phyloP scores from a whole-genome alignment of 2,329 filamentous ascomycete species.

The Pezicula carpinea region DNA sequence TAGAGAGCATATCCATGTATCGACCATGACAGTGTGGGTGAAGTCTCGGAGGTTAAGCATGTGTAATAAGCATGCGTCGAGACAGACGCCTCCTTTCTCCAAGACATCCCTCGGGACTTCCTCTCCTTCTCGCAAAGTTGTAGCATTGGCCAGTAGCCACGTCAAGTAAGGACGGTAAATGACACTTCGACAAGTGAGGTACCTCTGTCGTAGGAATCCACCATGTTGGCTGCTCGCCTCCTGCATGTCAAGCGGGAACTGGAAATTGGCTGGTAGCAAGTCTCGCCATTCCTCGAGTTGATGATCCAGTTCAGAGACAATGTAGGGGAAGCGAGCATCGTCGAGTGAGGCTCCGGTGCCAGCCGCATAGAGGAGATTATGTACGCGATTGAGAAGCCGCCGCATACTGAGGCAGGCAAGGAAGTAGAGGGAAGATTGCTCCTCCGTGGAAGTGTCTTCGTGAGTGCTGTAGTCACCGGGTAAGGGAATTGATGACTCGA shows the following conservation, averaged over 20 bases:
- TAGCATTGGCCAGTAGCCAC: slow-evolving; percentile 33
- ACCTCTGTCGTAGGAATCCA: slow-evolving; percentile 45
- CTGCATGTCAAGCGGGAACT: slow-evolving; percentile 33
- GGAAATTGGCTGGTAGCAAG: slow-evolving; percentile 38
- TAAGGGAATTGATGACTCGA: slow-evolving; percentile 45
- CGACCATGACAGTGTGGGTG: slow-evolving; percentile 45
- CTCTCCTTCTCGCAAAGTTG: slow-evolving; percentile 2
- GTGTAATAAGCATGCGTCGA: slow-evolving; percentile 44
- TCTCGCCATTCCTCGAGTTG: slow-evolving; percentile 46
- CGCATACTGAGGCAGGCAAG: slow-evolving; percentile 49
- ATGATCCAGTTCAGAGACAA: slow-evolving; percentile 44
- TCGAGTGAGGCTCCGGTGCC: slow-evolving; percentile 41
- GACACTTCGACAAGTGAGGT: slow-evolving; percentile 46
- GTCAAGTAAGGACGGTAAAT: slow-evolving; percentile 49
- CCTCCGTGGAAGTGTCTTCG: slow-evolving; percentile 26
- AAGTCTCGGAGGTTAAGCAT: slow-evolving; percentile 43
- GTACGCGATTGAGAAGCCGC: slow-evolving; percentile 40
- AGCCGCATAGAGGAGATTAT: slow-evolving; percentile 44
- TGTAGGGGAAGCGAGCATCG: slow-evolving; percentile 39
- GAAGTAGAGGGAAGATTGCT: slow-evolving; percentile 47
- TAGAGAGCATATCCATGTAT: slow-evolving; percentile 50
- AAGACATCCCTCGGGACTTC: slow-evolving; percentile 32
- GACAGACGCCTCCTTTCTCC: slow-evolving; percentile 38
- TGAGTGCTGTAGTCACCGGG: slow-evolving; percentile 32
- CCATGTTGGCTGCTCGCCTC: slow-evolving; percentile 36